Evolutionary conservation across 2,329 filamentous ascomycete species (phyloP).

Genomic region (Cladophialophora immunda): DNA sequence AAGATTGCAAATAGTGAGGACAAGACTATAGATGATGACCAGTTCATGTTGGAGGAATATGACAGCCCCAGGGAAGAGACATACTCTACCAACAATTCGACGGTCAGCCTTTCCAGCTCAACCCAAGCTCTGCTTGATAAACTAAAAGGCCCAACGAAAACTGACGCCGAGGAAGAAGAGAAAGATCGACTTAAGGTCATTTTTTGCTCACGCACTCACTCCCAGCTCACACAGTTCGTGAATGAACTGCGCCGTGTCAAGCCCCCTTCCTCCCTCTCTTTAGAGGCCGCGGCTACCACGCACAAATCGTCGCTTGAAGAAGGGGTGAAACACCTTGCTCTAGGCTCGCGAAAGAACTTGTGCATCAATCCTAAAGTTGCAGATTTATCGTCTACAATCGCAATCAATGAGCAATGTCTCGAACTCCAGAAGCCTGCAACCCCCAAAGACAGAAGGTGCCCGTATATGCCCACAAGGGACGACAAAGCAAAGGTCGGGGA

Average conservation of each 20-base stretch:
- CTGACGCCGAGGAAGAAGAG: conserved; percentile 58
- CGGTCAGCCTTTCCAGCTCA: conserved; percentile 71
- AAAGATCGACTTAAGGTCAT: conserved; percentile 82
- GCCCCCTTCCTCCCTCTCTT: conserved; percentile 79
- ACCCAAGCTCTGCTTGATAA: conserved; percentile 77
- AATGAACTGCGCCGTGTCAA: conserved; percentile 80
- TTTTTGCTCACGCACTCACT: conserved; percentile 92
- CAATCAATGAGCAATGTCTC: conserved; percentile 92
- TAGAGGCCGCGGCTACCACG: conserved; percentile 57
- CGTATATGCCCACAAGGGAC: conserved; percentile 80
- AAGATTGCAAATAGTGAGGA: conserved; percentile 5
- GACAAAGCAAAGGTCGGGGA: conserved; percentile 75
- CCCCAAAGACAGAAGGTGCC: conserved; percentile 73
- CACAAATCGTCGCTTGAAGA: conserved; percentile 36
- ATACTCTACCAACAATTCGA: conserved; percentile 44
- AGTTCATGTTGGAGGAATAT: conserved; percentile 80
- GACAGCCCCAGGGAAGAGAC: conserved; percentile 67
- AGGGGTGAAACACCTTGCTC: conserved; percentile 76
- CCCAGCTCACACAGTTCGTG: conserved; percentile 88
- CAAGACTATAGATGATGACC: conserved; percentile 62
- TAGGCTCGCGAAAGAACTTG: conserved; percentile 85
- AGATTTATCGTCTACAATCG: conserved; percentile 72
- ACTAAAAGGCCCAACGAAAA: conserved; percentile 59
- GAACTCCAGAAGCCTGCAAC: conserved; percentile 81
- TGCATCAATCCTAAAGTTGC: conserved; percentile 90